Base-by-base conservation (phyloP, 306 rosid genomes). In the Vigna reflexopilosa region DNA sequence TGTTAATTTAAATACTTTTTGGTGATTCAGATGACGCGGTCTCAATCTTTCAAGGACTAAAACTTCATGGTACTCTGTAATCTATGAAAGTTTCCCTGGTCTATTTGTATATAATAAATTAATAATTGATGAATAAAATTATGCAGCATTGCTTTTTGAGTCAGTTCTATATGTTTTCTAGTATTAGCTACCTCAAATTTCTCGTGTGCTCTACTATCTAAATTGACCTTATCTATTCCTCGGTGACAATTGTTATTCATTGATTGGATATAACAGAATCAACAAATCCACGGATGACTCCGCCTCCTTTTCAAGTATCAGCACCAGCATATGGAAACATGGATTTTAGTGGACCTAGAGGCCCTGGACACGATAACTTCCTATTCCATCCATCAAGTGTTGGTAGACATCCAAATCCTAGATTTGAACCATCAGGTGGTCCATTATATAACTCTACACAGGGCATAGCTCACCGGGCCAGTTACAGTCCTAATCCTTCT, bases 291-390 rank as follows among this genome's bases (percentile, higher is more conserved):
- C 89, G 75, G 80, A 74, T 83, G 88, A 45, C 78, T 69, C 85
- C 71, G 61, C 62, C 86, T 72, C 75, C 84, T 7, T 15, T 59
- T 75, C 90, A 90, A 61, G 77, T 56, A 67, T 79, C 77, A 50
- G 89, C 77, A 68, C 80, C 77, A 66, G 62, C 80, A 57, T 76
- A 78, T 30, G 66, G 89, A 82, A 84, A 69, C 66, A 86, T 86
- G 0, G 71, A 73, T 69, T 87, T 90, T 88, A 78, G 32, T 81
- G 90, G 84, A 71, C 81, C 97, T 36, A 81, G 85, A 48, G 78
- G 86, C 72, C 83, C 83, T 26, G 63, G 75, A 66, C 66, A 36
- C 69, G 67, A 80, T 82, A 77, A 79, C 77, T 66, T 63, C 68
- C 84, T 82, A 6, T 73, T 80, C 51, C 83, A 61, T 83, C 82